A percentile compares a stretch with the other conserved stretches of the same genome.
phyloP scores from a whole-genome alignment of 305 asterid species.

The Fraxinus sp. region DNA sequence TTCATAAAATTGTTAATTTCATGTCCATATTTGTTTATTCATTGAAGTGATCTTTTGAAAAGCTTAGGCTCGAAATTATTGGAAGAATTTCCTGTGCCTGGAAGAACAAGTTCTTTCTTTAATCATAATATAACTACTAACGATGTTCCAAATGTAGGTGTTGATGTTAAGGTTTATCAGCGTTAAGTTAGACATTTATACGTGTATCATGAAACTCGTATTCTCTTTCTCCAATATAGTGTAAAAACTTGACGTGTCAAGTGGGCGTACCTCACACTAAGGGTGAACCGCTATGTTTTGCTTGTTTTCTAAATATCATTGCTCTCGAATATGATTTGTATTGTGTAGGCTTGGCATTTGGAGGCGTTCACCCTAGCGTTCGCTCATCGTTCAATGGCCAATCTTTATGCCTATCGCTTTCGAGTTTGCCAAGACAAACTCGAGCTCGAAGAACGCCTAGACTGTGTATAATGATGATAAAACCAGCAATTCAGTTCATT shows the following conservation, averaged over 20 bases:
- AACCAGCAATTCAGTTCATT: conserved; percentile 84
- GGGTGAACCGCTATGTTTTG: not conserved
- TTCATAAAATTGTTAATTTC: too few relatives aligned
- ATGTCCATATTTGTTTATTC: too few relatives aligned
- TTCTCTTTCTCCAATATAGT: too few relatives aligned
- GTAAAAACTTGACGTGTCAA: too few relatives aligned
- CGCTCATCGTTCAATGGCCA: conserved; percentile 65
- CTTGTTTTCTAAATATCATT: not conserved
- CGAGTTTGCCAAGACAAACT: conserved; percentile 31
- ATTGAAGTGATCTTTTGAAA: too few relatives aligned
- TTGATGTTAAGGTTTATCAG: not conserved
- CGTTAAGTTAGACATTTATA: not conserved
- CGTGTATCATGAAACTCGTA: too few relatives aligned
- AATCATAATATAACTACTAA: not conserved
- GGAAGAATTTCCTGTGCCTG: not conserved
- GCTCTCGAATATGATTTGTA: not conserved
- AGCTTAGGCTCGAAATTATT: not conserved
- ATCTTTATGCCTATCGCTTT: conserved; percentile 33
- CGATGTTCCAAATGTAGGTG: too few relatives aligned
- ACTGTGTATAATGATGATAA: conserved; percentile 56
- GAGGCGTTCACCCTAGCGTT: conserved; percentile 37
- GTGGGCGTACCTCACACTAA: not conserved
- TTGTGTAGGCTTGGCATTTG: conserved; percentile 39
- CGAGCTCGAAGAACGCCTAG: conserved; percentile 24
- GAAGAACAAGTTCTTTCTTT: not conserved